A percentile compares a stretch with the other conserved stretches of the same genome.
phyloP scores from a whole-genome alignment of 352 stramenopile genomes.

The Phytophthora kernoviae region DNA sequence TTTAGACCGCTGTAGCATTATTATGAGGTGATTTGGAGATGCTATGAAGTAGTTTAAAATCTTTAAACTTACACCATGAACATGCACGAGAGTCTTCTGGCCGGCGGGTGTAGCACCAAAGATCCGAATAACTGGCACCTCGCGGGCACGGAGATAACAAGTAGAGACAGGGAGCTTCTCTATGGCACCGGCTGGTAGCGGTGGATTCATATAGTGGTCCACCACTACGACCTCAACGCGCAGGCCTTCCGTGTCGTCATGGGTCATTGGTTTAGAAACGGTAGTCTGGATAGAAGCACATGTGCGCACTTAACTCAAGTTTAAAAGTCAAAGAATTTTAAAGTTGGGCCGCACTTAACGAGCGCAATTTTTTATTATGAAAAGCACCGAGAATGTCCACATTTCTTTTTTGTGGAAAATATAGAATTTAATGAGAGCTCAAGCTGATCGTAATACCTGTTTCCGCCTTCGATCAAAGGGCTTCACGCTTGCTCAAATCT shows the following conservation, averaged over 20 bases:
- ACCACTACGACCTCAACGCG: conserved; percentile 80
- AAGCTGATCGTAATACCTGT: too few relatives aligned
- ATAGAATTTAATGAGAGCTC: too few relatives aligned
- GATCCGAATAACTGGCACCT: conserved; percentile 88
- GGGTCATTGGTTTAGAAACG: background rate
- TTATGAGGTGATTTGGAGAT: background rate
- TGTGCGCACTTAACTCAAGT: too few relatives aligned
- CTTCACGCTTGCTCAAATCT: too few relatives aligned
- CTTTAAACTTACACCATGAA: conserved; percentile 77
- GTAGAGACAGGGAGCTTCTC: conserved; percentile 53
- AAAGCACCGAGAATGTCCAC: too few relatives aligned
- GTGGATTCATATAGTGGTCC: conserved; percentile 80
- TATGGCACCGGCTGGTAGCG: conserved; percentile 59
- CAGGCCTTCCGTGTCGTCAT: conserved; percentile 48
- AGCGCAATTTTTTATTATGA: too few relatives aligned
- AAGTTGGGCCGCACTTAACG: too few relatives aligned
- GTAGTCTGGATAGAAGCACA: too few relatives aligned
- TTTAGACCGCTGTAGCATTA: background rate
- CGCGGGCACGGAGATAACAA: conserved; percentile 66
- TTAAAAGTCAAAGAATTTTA: too few relatives aligned
- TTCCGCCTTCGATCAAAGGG: too few relatives aligned
- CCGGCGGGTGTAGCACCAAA: conserved; percentile 90
- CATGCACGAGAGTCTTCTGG: conserved; percentile 89
- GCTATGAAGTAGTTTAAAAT: too few relatives aligned
- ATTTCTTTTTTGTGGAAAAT: too few relatives aligned